Base-by-base conservation (phyloP, 164 flowering plant species). In the Macadamia tetraphylla region DNA sequence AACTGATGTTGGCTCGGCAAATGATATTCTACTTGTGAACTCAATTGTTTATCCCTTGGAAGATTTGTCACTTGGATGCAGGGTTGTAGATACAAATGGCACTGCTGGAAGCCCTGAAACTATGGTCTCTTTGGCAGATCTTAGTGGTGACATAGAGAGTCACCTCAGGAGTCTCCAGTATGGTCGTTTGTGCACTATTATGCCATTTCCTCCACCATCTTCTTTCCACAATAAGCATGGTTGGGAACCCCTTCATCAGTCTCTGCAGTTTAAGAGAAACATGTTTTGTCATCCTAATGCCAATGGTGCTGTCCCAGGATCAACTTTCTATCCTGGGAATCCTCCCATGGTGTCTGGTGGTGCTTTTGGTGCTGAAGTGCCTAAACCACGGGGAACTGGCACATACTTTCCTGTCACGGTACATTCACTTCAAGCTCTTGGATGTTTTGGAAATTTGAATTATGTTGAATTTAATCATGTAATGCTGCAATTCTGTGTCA, bases 371-470 rank as follows among this genome's bases (percentile, higher is more conserved):
- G 49, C 71, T 70, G 88, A 85, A 70, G 94, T 76, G 67, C 77
- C 86, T 62, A 90, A 84, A 79, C 85, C 82, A 1, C 85, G 90
- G 29, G 96, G 94, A 64, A 86, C 85, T 0, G 98, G 96, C 64
- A 86, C 92, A 23, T 93, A 90, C 71, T 80, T 93, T 53, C 97
- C 98, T 15, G 85, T 79, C 64, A 75, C 65, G 98, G 97, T 93
- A 86, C 40, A 58, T 10, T 67, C 51, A 59, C 23, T 71, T 70
- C 55, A 65, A 65, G 67, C 59, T 64, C 64, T 35, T 55, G 64
- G 42, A 59, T 59, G 11, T 29, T 15, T 35, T 49, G 23, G 63
- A 29, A 9, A 15, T 43, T 60, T 63, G 30, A 43, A 43, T 23
- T 49, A 2, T 52, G 53, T 44, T 18, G 44, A 56, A 23, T 57